A percentile compares a stretch with the other conserved stretches of the same genome.
Evolutionary conservation across 257 asterid species (phyloP).

Genomic region (Echium plantagineum): DNA sequence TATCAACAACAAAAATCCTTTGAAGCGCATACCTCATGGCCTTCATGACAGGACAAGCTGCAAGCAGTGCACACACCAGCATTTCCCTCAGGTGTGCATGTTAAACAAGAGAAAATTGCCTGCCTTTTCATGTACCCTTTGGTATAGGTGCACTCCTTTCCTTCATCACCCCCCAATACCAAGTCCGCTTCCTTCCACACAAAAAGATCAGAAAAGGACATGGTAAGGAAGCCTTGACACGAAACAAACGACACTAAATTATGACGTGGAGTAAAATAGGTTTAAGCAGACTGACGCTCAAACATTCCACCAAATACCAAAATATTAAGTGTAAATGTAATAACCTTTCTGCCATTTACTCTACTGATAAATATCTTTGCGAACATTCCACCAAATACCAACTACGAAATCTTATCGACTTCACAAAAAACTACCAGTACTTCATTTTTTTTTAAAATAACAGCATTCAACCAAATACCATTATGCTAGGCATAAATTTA

Average conservation of each 20-base stretch:
- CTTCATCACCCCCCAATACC: slow-evolving; percentile 94
- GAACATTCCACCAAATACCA: too few relatives aligned
- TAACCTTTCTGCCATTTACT: too few relatives aligned
- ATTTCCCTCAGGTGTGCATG: slow-evolving; percentile 84
- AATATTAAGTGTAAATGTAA: too few relatives aligned
- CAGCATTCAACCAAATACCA: too few relatives aligned
- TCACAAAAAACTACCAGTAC: too few relatives aligned
- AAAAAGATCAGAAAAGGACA: neutral
- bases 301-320: too few relatives aligned
- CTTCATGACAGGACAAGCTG: slow-evolving; percentile 81
- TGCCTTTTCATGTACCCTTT: slow-evolving; percentile 82
- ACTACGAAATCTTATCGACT: too few relatives aligned
- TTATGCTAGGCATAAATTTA: too few relatives aligned
- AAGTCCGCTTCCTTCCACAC: slow-evolving; percentile 69
- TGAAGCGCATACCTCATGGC: slow-evolving; percentile 63
- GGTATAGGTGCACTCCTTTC: slow-evolving; percentile 77
- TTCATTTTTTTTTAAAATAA: too few relatives aligned
- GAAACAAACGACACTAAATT: neutral
- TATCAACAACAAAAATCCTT: neutral
- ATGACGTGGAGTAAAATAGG: too few relatives aligned
- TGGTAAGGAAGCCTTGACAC: neutral
- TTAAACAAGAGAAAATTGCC: slow-evolving; percentile 84
- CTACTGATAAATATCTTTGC: too few relatives aligned
- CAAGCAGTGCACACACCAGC: slow-evolving; percentile 96
- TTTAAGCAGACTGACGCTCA: too few relatives aligned